Percentiles rank a stretch among this genome's conserved stretches.
These are phyloP conservation scores for Psilocybe azurescens DNA, from an alignment of 768 basidiomycete species.

Conservation along the genomic window DNA sequence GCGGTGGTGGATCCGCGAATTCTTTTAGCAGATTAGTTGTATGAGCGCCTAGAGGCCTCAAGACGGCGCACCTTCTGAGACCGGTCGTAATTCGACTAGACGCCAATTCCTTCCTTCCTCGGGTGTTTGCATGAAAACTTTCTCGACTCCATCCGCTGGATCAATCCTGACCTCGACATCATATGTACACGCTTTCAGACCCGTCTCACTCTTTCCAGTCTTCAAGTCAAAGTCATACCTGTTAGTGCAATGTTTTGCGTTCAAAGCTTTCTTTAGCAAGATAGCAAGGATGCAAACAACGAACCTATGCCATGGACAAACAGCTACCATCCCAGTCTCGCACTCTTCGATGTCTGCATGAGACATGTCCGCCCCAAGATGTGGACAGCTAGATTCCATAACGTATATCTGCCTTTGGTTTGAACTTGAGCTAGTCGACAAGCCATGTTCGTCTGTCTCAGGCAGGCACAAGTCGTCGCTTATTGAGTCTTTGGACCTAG, in stretches of 20 bases:
- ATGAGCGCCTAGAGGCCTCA: neutral
- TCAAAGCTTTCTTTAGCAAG: no score
- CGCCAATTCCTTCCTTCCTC: slow-evolving; percentile 59
- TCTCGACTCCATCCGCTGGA: slow-evolving; percentile 41
- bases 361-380: slow-evolving; percentile 80
- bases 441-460: neutral
- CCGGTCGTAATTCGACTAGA: slow-evolving; percentile 69
- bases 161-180: slow-evolving; percentile 53
- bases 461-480: neutral
- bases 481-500: neutral
- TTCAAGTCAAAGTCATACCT: slow-evolving; percentile 79
- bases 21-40: slow-evolving; percentile 31
- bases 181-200: slow-evolving; percentile 72
- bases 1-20: slow-evolving; percentile 72
- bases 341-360: slow-evolving; percentile 82
- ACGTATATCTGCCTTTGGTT: slow-evolving; percentile 61
- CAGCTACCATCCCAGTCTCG: slow-evolving; percentile 62
- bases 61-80: slow-evolving; percentile 64
- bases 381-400: slow-evolving; percentile 84
- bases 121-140: slow-evolving; percentile 67
- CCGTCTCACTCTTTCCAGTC: slow-evolving; percentile 74
- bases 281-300: slow-evolving; percentile 8
- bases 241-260: neutral
- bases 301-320: slow-evolving; percentile 80
- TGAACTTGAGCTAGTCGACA: slow-evolving; percentile 8